Evolutionary conservation across 306 rosid genomes (phyloP).

Genomic region (Echinosophora koreensis): DNA sequence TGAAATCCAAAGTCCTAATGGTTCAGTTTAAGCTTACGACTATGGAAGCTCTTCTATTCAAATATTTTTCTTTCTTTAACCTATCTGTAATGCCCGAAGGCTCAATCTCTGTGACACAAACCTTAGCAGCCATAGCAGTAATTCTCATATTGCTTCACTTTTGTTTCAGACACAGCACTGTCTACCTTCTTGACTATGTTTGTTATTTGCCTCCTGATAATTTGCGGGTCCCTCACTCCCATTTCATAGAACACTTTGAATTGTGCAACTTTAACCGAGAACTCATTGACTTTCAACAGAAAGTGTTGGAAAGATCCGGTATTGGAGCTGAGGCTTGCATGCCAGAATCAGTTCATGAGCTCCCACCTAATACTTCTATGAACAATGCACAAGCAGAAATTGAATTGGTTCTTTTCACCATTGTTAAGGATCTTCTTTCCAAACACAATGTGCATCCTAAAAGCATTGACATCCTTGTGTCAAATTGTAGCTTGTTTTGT

Average conservation of each 20-base stretch:
- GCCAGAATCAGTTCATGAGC: slow-evolving; percentile 62
- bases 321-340: slow-evolving; percentile 66
- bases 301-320: slow-evolving; percentile 68
- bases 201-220: slow-evolving; percentile 65
- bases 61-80: slow-evolving; percentile 22
- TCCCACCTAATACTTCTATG: slow-evolving; percentile 52
- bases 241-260: slow-evolving; percentile 56
- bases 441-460: slow-evolving; percentile 62
- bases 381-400: slow-evolving; percentile 47
- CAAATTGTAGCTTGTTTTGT: slow-evolving; percentile 79
- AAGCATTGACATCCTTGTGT: slow-evolving; percentile 76
- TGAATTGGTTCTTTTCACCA: slow-evolving; percentile 64
- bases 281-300: slow-evolving; percentile 51
- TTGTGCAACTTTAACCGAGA: slow-evolving; percentile 36
- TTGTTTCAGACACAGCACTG: slow-evolving; percentile 40
- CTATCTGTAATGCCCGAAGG: slow-evolving; percentile 18
- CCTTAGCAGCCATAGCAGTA: slow-evolving; percentile 48
- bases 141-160: slow-evolving; percentile 48
- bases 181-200: slow-evolving; percentile 71
- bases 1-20: slow-evolving; percentile 31
- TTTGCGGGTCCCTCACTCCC: slow-evolving; percentile 51
- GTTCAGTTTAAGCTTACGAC: slow-evolving; percentile 28
- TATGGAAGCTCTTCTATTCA: slow-evolving; percentile 50
- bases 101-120: slow-evolving; percentile 46
- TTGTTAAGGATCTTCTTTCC: slow-evolving; percentile 59